Base-by-base conservation (phyloP, 192 early-diverging fungal species). In the Mortierella alpina region DNA sequence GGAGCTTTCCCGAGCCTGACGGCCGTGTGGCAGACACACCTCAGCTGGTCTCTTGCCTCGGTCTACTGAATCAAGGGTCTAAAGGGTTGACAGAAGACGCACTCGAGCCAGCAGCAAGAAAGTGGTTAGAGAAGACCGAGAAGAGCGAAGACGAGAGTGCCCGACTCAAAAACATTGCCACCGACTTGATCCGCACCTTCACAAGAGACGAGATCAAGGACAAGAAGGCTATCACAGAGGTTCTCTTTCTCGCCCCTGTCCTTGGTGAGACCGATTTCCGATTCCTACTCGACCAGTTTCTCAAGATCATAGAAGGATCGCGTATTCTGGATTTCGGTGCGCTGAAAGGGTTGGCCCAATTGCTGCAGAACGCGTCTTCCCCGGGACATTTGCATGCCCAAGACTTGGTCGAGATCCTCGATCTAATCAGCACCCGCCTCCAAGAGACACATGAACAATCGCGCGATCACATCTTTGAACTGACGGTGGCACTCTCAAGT, bases 201-300 rank as follows among this genome's bases (percentile, higher is more conserved):
- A 55, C 41, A 42, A 23, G n/a, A 9, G 52, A 55, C 50, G 41
- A 46, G 11, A 53, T 66, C 53, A 66, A 66, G 42, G 52, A 66
- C 50, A 42, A 22, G 18, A 56, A 41, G n/a, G 64, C 40, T 7
- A 39, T 66, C 41, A 20, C 39, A 12, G 64, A 66, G 41, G 5
- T 66, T 44, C 40, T 66, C 39, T 54, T 23, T n/a, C 50, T 66
- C 4, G 64, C n/a, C n/a, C 64, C 64, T 17, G 52, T 41, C 7
- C 64, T 66, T 39, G 39, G 44, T 12, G 6, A 66, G 17, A 39
- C 54, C n/a, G 51, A 66, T 31, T 55, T 12, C 64, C 50, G 46
- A 0, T 41, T 40, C 23, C 15, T 55, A n/a, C 52, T 68, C 12
- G 22, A 49, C 11, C 12, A 59, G 17, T 41, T 68, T 0, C 11